Conservation (phyloP, 441 rosid species). For the Sinapis alba region DNA sequence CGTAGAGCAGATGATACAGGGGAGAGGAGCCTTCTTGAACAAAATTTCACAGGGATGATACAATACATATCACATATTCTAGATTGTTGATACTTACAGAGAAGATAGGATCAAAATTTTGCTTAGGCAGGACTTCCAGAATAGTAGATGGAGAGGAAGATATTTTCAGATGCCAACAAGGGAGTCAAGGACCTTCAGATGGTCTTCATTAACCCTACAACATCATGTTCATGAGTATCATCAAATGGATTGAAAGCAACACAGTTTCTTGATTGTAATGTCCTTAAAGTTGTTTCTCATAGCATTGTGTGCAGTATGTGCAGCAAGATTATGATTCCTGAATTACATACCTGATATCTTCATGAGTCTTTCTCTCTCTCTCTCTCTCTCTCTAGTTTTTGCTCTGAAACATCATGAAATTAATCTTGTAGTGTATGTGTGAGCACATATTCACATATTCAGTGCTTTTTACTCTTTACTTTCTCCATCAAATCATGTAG, state of each 20-base stretch:
- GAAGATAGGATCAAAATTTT: slow-evolving; percentile 5
- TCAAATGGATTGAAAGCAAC: neutral
- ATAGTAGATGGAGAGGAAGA: slow-evolving; percentile 1
- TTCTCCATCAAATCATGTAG: slow-evolving; percentile 39
- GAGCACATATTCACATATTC: slow-evolving; percentile 7
- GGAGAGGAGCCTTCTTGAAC: slow-evolving; percentile 13
- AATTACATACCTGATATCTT: slow-evolving; percentile 11
- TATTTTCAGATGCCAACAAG: slow-evolving; percentile 5
- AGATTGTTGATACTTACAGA: slow-evolving; percentile 9
- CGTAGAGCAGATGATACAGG: neutral
- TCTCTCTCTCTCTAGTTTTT: neutral
- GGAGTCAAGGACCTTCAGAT: neutral
- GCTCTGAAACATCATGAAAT: slow-evolving; percentile 8
- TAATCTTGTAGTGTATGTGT: neutral
- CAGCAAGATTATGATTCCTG: slow-evolving; percentile 14
- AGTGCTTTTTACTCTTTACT: slow-evolving; percentile 13
- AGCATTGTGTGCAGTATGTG: slow-evolving; percentile 32
- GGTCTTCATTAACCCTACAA: neutral
- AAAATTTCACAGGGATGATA: neutral
- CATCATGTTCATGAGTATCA: neutral
- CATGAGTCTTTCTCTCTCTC: neutral
- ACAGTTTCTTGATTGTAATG: slow-evolving; percentile 32
- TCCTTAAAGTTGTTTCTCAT: slow-evolving; percentile 39
- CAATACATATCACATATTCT: slow-evolving; percentile 13
- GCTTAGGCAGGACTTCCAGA: slow-evolving; percentile 11